These are phyloP conservation scores for Globisporangium sylvaticum DNA, from an alignment of 352 stramenopile genomes.

Conservation along the genomic window DNA sequence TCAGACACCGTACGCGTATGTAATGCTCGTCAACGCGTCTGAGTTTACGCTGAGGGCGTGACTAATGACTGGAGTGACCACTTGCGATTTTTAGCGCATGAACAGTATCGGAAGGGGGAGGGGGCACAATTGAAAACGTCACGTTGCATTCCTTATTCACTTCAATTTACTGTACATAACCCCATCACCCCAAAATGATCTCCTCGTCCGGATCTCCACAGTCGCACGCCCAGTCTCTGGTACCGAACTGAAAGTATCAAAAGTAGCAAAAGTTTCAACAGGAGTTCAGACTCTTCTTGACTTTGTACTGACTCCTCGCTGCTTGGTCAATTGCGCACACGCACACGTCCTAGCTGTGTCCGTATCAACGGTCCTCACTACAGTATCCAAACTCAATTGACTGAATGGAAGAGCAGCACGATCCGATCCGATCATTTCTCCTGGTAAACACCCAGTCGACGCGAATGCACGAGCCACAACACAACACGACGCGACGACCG, in stretches of 20 bases:
- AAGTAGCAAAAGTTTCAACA: background rate
- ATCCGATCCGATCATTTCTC: no score
- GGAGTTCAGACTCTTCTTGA: background rate
- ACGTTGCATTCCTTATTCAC: background rate
- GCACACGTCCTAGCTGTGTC: no score
- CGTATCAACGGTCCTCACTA: background rate
- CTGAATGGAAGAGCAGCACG: background rate
- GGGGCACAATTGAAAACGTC: background rate
- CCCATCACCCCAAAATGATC: background rate
- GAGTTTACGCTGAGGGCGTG: background rate
- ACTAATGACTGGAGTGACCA: no score
- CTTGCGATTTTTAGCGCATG: no score
- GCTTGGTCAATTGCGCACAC: background rate
- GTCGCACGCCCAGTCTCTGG: background rate
- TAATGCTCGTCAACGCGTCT: background rate
- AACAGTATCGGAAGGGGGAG: no score
- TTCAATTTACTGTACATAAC: background rate
- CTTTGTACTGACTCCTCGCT: background rate
- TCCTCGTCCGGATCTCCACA: background rate
- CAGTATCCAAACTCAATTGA: background rate
- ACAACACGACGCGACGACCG: background rate
- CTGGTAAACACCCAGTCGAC: background rate
- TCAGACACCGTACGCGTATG: background rate
- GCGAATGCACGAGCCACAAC: conserved; percentile 5
- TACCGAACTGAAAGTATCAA: background rate